Evolutionary conservation across 2,329 filamentous ascomycete species (phyloP), one percentile per base, ranked within the genome.

Genomic region (Botrytis fabae): DNA sequence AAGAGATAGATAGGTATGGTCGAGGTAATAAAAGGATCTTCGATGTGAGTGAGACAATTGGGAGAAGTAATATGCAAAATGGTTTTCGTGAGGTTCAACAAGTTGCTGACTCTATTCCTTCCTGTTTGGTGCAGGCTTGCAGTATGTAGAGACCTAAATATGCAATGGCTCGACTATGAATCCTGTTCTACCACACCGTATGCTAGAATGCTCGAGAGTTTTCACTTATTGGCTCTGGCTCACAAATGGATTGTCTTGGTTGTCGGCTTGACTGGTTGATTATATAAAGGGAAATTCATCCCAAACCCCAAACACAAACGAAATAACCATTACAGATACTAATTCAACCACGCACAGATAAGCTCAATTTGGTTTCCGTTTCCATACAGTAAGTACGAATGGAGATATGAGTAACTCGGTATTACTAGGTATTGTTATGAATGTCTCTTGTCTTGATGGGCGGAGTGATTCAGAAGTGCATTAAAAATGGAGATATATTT

Each of bases 101-200:
- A 12, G 32, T n/a, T 66, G 64, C 64, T 66, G 64, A 54, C 64
- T 66, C 32, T 66, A 48, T 66, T 51, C 44, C 63, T 66, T 66
- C 63, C 63, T 51, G 44, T 66, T 66, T 32, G 63, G 63, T 66
- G 35, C 38, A 51, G 63, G 44, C 44, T 66, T 66, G 63, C 63
- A 51, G 44, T 66, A 66, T 66, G 63, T 32, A 66, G 63, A 65
- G 25, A 38, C 44, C 63, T 38, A 51, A 38, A 35, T 38, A 51
- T 66, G 63, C 63, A 66, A 46, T 51, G 63, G 63, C 32, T 66
- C 32, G 51, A 66, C 40, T 63, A 63, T 63, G 44, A 38, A 66
- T 51, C 63, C 32, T 66, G 28, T 51, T 66, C 63, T 40, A n/a
- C 63, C 32, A 66, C 63, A 48, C 63, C 44, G 63, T 66, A 51